Base-by-base conservation (phyloP, 768 basidiomycete genomes). In the Auriscalpium microsporum region DNA sequence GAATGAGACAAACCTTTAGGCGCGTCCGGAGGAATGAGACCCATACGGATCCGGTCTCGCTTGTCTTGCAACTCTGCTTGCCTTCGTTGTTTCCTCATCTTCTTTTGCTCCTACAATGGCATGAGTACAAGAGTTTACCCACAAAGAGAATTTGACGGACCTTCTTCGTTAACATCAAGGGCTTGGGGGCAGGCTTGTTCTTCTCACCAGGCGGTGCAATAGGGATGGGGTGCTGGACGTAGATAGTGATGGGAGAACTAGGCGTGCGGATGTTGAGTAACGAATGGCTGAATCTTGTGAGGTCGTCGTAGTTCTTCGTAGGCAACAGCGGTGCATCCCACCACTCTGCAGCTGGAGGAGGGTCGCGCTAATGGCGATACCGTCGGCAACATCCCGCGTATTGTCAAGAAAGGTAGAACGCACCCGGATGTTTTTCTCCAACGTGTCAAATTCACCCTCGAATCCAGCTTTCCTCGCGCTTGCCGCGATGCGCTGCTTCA, bases 171-270 rank as follows among this genome's bases (percentile, higher is more conserved):
- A 99, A 70, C 80, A 90, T 96, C 61, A 97, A 71, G 2, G 92
- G 87, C 65, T 94, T 91, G 53, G 89, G 67, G n/a, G 75, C 77
- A 5, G 78, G 75, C 65, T 86, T 83, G 66, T 82, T 85, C 74
- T 92, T 92, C 59, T 95, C 94, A 17, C 81, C 83, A 10, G 91
- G 91, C 3, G 88, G 89, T 48, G 92, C 92, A 55, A 99, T 94
- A 10, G 91, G 91, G 58, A 99, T 97, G 11, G 96, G 96, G 67
- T 98, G 95, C 68, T 98, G 96, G 50, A 98, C 83, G 64, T 94
- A 94, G 40, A 90, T 78, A 16, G 88, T 90, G 56, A 98, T 86
- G 0, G 90, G 88, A 4, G 89, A 88, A 62, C 84, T 73, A 6
- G 70, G 66, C 13, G 75, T 83, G 17, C 81, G 78, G 60, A 91